These are phyloP conservation scores for Fusarium continuum DNA, from an alignment of 2,329 filamentous ascomycete genomes.

Conservation along the genomic window DNA sequence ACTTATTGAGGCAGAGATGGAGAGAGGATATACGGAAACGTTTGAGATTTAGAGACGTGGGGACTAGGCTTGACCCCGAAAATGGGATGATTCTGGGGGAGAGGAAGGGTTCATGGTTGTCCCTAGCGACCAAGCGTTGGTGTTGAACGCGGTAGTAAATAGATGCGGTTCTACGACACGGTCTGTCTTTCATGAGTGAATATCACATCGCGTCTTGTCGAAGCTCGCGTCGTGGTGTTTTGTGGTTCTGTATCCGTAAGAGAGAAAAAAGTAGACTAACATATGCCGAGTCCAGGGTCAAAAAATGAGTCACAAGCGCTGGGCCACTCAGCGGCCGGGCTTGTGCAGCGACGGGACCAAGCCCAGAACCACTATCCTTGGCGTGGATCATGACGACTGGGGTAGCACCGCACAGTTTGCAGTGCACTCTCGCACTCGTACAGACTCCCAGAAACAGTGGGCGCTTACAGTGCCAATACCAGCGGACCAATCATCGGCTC, in stretches of 20 bases:
- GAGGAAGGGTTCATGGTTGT: constrained; percentile 14
- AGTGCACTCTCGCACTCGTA: constrained; percentile 11
- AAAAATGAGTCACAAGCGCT: constrained; percentile 48
- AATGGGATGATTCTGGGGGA: not conserved
- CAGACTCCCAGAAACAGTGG: not conserved
- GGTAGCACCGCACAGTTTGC: constrained; percentile 29
- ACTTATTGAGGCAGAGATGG: too few species aligned
- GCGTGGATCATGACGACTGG: constrained; percentile 24
- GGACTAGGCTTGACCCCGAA: constrained; percentile 34
- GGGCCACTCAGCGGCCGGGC: constrained; percentile 46
- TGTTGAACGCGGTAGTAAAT: constrained; percentile 30
- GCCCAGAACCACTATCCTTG: constrained; percentile 41
- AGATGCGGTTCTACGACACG: constrained; percentile 16
- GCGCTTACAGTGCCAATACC: constrained; percentile 31
- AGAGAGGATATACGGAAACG: constrained; percentile 9
- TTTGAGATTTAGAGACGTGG: constrained; percentile 8
- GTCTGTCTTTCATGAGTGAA: not conserved
- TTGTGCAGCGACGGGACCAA: constrained; percentile 44
- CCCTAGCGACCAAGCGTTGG: constrained; percentile 16
- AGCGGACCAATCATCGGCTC: constrained; percentile 22
- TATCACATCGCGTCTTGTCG: constrained; percentile 8
- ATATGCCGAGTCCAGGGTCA: constrained; percentile 37
- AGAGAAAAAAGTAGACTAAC: constrained; percentile 4
- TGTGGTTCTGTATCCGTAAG: not conserved
- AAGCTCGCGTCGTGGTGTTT: constrained; percentile 19